These are phyloP conservation scores for Nyssa sinensis DNA, from an alignment of 148 eudicot species.

Conservation along the genomic window DNA sequence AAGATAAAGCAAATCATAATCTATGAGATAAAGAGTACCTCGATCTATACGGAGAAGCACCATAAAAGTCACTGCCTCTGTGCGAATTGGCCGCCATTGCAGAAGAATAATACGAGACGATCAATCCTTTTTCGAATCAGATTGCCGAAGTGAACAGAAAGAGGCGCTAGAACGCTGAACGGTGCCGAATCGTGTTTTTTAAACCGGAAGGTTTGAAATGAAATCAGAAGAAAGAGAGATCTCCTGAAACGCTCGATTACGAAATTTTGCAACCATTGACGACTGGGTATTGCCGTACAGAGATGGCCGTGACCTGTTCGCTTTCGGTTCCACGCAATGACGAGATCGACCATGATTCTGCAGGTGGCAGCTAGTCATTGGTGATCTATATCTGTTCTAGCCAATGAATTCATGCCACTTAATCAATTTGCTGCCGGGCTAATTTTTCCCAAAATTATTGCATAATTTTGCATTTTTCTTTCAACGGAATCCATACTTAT, in stretches of 20 bases:
- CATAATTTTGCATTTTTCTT: no score
- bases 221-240: no score
- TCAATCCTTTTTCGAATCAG: no score
- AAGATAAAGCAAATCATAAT: neutral
- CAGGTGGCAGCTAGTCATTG: no score
- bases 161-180: neutral
- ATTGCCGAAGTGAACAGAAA: neutral
- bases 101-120: neutral
- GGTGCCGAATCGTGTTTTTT: neutral
- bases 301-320: neutral
- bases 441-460: no score
- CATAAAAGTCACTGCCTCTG: conserved; percentile 22
- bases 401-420: no score
- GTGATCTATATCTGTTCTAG: no score
- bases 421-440: no score
- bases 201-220: neutral
- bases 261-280: neutral
- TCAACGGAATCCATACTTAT: no score
- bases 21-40: conserved; percentile 31
- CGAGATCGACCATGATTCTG: no score
- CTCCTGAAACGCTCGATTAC: neutral
- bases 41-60: conserved; percentile 46
- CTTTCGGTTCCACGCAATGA: no score
- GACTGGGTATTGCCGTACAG: neutral
- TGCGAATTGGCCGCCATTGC: conserved; percentile 35